phyloP scores from a whole-genome alignment of 2,329 filamentous ascomycete species.

The Arthrinium phaeospermum region DNA sequence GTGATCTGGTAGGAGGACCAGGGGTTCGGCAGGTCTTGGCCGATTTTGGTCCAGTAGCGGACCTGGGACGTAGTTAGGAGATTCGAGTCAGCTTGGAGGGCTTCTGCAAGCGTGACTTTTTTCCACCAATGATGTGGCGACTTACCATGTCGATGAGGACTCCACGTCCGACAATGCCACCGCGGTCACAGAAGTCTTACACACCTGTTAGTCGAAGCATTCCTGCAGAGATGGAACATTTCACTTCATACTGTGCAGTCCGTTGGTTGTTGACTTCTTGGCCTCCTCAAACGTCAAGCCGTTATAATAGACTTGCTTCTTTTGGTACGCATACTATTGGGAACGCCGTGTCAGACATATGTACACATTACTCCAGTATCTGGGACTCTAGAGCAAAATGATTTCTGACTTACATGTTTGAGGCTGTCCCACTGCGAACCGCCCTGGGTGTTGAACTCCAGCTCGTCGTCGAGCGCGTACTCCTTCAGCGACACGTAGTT shows the following conservation, averaged over 20 bases:
- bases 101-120: not conserved
- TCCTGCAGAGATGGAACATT: not conserved
- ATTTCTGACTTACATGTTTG: not conserved
- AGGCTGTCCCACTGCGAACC: conserved; percentile 26
- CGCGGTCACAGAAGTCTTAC: not conserved
- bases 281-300: not conserved
- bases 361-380: not conserved
- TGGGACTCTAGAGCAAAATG: not conserved
- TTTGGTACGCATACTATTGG: not conserved
- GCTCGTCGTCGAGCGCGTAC: not conserved
- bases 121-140: not conserved
- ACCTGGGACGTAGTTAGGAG: not conserved
- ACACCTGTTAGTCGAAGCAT: not conserved
- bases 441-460: conserved; percentile 25
- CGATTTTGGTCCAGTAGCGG: conserved; percentile 1
- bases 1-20: not conserved
- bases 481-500: not conserved
- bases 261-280: conserved; percentile 30
- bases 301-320: not conserved
- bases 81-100: not conserved
- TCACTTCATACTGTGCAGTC: conserved; percentile 23
- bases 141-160: conserved; percentile 12
- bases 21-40: not conserved
- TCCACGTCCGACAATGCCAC: conserved; percentile 19
- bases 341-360: not conserved